Percentiles rank a stretch among this genome's conserved stretches.
phyloP scores from a whole-genome alignment of 164 flowering plant genomes.

The Paratinospora sagittata region DNA sequence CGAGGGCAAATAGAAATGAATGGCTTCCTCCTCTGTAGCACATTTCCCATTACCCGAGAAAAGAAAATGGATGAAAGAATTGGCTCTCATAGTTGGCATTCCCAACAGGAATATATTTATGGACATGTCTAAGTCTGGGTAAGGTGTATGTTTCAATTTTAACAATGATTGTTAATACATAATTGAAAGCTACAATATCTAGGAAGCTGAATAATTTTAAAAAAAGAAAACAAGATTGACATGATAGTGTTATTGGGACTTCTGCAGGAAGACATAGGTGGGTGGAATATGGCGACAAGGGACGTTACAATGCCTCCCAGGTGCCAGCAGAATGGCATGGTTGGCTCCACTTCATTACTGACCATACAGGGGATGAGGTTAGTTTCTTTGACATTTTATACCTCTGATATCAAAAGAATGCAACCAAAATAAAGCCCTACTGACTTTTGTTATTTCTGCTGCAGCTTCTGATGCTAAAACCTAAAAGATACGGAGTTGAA shows the following conservation, averaged over 20 bases:
- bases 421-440: not conserved
- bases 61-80: too few relatives aligned
- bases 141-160: too few relatives aligned
- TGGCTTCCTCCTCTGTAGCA: too few relatives aligned
- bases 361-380: conserved; percentile 95
- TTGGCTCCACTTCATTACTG: conserved; percentile 92
- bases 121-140: too few relatives aligned
- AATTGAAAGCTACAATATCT: too few relatives aligned
- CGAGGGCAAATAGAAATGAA: too few relatives aligned
- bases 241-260: not conserved
- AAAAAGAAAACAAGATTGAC: not conserved
- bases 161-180: too few relatives aligned
- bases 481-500: conserved; percentile 79
- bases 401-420: not conserved
- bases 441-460: not conserved
- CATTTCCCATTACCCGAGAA: too few relatives aligned
- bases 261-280: conserved; percentile 90
- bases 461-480: conserved; percentile 85
- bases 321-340: conserved; percentile 99
- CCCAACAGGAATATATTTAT: too few relatives aligned
- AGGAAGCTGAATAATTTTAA: too few relatives aligned
- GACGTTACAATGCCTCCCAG: conserved; percentile 93
- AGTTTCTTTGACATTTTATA: conserved; percentile 11
- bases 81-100: too few relatives aligned
- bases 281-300: conserved; percentile 90